Conservation (phyloP, 352 stramenopile genomes). For the Phytophthora macrochlamydospora region DNA sequence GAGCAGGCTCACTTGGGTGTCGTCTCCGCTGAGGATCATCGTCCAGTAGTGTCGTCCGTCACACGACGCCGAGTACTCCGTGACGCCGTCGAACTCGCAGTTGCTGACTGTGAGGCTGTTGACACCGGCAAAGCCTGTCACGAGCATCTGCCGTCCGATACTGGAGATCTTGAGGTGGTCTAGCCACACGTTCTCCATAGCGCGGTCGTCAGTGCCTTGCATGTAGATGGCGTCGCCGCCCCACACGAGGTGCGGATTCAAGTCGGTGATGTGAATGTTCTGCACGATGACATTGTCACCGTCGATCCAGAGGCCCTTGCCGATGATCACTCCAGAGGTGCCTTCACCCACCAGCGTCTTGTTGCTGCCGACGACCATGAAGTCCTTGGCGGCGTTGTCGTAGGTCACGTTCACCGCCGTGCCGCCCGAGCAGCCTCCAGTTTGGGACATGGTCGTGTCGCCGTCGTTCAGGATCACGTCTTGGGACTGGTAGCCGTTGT, state of each 20-base stretch:
- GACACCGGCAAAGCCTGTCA: slow-evolving; percentile 28
- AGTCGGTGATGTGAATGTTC: slow-evolving; percentile 60
- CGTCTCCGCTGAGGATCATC: slow-evolving; percentile 38
- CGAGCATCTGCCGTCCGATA: slow-evolving; percentile 50
- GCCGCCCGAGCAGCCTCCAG: slow-evolving; percentile 34
- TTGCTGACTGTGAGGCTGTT: slow-evolving; percentile 49
- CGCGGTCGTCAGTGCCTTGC: slow-evolving; percentile 14
- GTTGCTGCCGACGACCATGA: slow-evolving; percentile 33
- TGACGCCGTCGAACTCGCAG: slow-evolving; percentile 52
- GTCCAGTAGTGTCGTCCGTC: slow-evolving; percentile 57
- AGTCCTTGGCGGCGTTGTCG: slow-evolving; percentile 40
- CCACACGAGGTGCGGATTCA: slow-evolving; percentile 60
- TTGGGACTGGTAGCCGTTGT: slow-evolving; percentile 37
- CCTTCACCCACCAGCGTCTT: slow-evolving; percentile 55
- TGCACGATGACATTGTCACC: slow-evolving; percentile 58
- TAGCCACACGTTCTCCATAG: slow-evolving; percentile 46
- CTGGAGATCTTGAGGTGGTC: slow-evolving; percentile 54
- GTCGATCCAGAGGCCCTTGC: slow-evolving; percentile 44
- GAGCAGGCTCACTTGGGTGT: slow-evolving; percentile 45
- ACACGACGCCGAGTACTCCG: slow-evolving; percentile 41
- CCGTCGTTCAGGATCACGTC: slow-evolving; percentile 40
- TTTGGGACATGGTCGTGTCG: slow-evolving; percentile 34
- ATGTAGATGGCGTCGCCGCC: slow-evolving; percentile 35
- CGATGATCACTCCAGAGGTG: slow-evolving; percentile 37
- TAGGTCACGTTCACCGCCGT: slow-evolving; percentile 33